Conservation (phyloP, 768 basidiomycete genomes). For the Tephrocybe rancida region DNA sequence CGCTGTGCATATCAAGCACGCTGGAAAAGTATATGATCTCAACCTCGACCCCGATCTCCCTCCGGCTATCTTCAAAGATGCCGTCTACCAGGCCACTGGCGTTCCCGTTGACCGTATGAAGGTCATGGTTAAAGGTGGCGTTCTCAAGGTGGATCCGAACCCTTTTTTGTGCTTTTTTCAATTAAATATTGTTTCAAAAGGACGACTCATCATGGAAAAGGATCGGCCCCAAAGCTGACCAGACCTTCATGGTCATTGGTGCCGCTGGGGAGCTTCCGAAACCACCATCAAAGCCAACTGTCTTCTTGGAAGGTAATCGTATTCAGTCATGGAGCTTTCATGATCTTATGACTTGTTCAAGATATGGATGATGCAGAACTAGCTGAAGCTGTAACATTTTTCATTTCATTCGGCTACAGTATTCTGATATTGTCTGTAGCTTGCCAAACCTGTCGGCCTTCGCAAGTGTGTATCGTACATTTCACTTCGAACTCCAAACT, state of each 20-base stretch:
- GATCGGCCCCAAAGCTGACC: slow-evolving; percentile 81
- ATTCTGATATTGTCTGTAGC: slow-evolving; percentile 39
- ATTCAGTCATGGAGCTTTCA: not conserved
- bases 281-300: slow-evolving; percentile 74
- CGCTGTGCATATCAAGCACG: slow-evolving; percentile 86
- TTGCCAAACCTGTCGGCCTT: slow-evolving; percentile 80
- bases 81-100: slow-evolving; percentile 79
- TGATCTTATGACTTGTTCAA: slow-evolving; percentile 21
- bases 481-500: not conserved
- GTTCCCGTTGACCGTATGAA: slow-evolving; percentile 94
- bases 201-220: slow-evolving; percentile 89
- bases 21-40: slow-evolving; percentile 77
- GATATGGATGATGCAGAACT: slow-evolving; percentile 87
- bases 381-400: slow-evolving; percentile 68
- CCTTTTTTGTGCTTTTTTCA: not conserved
- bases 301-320: slow-evolving; percentile 81
- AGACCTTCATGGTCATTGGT: slow-evolving; percentile 93
- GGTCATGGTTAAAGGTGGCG: slow-evolving; percentile 92
- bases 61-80: slow-evolving; percentile 77
- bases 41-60: slow-evolving; percentile 73
- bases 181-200: slow-evolving; percentile 35
- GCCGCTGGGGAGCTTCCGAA: slow-evolving; percentile 91
- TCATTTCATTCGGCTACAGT: not conserved
- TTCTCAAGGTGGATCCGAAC: slow-evolving; percentile 70
- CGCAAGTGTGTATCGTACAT: slow-evolving; percentile 53